Evolutionary conservation across 148 eudicot species (phyloP).

Genomic region (Beta vulgaris): DNA sequence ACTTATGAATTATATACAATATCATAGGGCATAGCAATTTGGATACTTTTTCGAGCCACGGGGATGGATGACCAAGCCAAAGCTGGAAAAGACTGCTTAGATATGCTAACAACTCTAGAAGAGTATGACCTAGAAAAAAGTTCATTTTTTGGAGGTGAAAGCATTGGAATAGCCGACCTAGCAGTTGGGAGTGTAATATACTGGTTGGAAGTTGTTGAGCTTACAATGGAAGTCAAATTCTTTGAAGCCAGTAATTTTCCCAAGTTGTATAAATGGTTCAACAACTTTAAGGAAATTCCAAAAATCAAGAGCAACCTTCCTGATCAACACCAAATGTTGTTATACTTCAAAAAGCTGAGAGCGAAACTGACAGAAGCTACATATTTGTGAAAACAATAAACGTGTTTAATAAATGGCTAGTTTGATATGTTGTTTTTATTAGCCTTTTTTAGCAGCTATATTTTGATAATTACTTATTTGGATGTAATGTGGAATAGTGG

Average conservation of each 20-base stretch:
- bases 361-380: neutral
- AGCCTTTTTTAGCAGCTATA: too few relatives aligned
- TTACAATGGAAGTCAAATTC: slow-evolving; percentile 1
- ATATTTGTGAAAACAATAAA: neutral
- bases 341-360: slow-evolving; percentile 2
- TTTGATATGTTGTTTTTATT: too few relatives aligned
- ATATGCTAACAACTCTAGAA: slow-evolving; percentile 24
- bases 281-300: slow-evolving; percentile 14
- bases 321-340: slow-evolving; percentile 17
- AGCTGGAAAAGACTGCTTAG: slow-evolving; percentile 22
- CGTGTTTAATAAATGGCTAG: too few relatives aligned
- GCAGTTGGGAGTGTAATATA: slow-evolving; percentile 16
- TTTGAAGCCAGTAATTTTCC: slow-evolving; percentile 20
- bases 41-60: slow-evolving; percentile 4
- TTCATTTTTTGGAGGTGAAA: slow-evolving; percentile 26
- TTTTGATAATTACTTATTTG: too few relatives aligned
- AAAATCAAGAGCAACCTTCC: slow-evolving; percentile 14
- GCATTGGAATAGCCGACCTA: slow-evolving; percentile 24
- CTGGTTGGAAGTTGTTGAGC: slow-evolving; percentile 30
- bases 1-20: too few relatives aligned
- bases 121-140: slow-evolving; percentile 22
- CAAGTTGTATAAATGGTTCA: slow-evolving; percentile 13
- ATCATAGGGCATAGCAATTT: slow-evolving; percentile 18
- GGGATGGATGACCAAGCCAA: slow-evolving; percentile 31
- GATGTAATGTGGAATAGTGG: too few relatives aligned